Conservation (phyloP, 495 filamentous ascomycete species). For the Parathielavia hyrcaniae region DNA sequence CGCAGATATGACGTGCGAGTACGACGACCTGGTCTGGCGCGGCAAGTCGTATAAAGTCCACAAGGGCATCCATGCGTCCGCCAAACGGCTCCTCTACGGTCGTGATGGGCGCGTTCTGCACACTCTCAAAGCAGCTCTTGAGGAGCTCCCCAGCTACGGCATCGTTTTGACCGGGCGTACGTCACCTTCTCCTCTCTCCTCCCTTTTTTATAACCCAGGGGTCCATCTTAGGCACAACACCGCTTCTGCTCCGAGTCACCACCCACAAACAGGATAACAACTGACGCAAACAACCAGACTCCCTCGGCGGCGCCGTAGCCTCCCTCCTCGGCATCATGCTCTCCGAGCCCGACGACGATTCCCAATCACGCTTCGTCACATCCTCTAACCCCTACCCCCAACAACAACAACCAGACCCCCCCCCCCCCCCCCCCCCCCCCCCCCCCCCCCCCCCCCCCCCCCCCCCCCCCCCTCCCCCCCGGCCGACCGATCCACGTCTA, state of each 20-base stretch:
- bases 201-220: too few species aligned
- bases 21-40: constrained; percentile 63
- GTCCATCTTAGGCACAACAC: too few species aligned
- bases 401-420: too few species aligned
- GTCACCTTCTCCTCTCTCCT: too few species aligned
- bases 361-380: constrained; percentile 43
- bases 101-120: constrained; percentile 58
- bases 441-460: constrained; percentile 16
- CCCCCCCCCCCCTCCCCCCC: constrained; percentile 50
- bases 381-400: constrained; percentile 35
- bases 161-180: constrained; percentile 61
- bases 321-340: constrained; percentile 69
- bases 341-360: constrained; percentile 35
- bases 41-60: constrained; percentile 66
- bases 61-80: constrained; percentile 78
- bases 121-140: constrained; percentile 63
- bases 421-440: constrained; percentile 11
- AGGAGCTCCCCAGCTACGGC: constrained; percentile 66
- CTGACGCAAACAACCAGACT: constrained; percentile 34
- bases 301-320: constrained; percentile 68
- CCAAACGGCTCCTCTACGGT: constrained; percentile 60
- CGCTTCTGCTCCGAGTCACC: too few species aligned
- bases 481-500: constrained; percentile 71
- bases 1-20: constrained; percentile 77
- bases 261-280: too few species aligned